Percentiles rank a stretch among this genome's conserved stretches.
These are phyloP conservation scores for Hypocrella siamensis DNA, from an alignment of 2,329 filamentous ascomycete species.

Conservation along the genomic window DNA sequence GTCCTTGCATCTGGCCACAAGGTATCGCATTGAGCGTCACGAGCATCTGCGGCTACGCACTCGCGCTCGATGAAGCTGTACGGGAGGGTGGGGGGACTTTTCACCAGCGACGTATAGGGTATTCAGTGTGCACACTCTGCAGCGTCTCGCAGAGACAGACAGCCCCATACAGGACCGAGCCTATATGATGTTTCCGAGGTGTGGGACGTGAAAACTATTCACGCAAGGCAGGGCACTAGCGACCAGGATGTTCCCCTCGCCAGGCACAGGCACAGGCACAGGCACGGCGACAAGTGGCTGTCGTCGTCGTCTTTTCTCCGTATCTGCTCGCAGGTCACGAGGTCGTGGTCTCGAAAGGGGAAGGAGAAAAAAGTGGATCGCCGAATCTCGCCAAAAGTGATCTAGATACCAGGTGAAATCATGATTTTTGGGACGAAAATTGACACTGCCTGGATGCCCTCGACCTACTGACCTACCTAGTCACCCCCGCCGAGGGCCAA, in stretches of 20 bases:
- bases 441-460: too few species aligned
- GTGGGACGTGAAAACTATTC: neutral
- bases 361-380: too few species aligned
- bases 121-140: conserved; percentile 54
- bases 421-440: too few species aligned
- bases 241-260: neutral
- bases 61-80: conserved; percentile 62
- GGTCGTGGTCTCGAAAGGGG: too few species aligned
- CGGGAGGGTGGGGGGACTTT: conserved; percentile 63
- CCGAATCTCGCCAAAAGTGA: too few species aligned
- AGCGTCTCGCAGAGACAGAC: conserved; percentile 13
- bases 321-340: too few species aligned
- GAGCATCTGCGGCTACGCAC: conserved; percentile 48
- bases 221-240: neutral
- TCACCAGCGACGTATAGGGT: conserved; percentile 62
- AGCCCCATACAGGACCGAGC: neutral
- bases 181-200: neutral
- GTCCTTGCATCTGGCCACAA: conserved; percentile 64
- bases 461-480: too few species aligned
- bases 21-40: conserved; percentile 52
- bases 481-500: too few species aligned
- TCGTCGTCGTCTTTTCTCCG: too few species aligned
- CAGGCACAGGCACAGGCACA: neutral
- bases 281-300: too few species aligned
- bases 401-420: too few species aligned